Evolutionary conservation across 2,329 filamentous ascomycete genomes (phyloP), one percentile per base, ranked within the genome.

Genomic region (Sporothrix euskadiensis): DNA sequence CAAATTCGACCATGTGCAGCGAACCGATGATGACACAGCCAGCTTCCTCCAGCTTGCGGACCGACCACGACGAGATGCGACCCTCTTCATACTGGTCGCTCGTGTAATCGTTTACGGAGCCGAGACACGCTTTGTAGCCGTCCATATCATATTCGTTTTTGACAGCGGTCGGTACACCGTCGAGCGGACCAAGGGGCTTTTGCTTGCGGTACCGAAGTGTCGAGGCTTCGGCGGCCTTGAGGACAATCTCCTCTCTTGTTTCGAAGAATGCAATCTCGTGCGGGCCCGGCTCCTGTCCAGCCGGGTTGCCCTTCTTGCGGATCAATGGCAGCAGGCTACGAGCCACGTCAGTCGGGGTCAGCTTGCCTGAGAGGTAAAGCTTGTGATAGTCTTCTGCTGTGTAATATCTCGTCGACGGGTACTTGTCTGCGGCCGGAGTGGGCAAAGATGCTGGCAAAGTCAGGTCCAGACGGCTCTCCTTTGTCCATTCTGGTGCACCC

Each of bases 131-230:
- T 59, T 85, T 85, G 80, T 95, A 94, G 0, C 92, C 92, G n/a
- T 88, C 87, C 32, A 95, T 81, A 79, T 94, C 90, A 69, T 92
- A 88, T 79, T 94, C 91, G 77, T 94, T 92, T 81, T 94, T 94
- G 69, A 94, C 87, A 0, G 88, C 90, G 5, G 93, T 87, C 0
- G 92, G 92, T 0, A 94, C 86, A 8, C 92, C 92, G 77, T 94
- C 92, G 0, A 94, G 83, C 0, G 88, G 84, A 0, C 91, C 88
- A 3, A 92, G 81, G 0, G 90, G 83, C 72, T 85, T 85, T 1
- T 88, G 87, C 63, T 87, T 83, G 75, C 86, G 82, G 78, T 87
- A 87, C 1, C 85, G 80, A 52, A 79, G 74, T 0, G 85, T 85
- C 0, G 85, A 86, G 3, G 79, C 84, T 39, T 81, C 80, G 3